phyloP scores from a whole-genome alignment of 2,329 filamentous ascomycete species.

The Parasarocladium wereldwijsianum region DNA sequence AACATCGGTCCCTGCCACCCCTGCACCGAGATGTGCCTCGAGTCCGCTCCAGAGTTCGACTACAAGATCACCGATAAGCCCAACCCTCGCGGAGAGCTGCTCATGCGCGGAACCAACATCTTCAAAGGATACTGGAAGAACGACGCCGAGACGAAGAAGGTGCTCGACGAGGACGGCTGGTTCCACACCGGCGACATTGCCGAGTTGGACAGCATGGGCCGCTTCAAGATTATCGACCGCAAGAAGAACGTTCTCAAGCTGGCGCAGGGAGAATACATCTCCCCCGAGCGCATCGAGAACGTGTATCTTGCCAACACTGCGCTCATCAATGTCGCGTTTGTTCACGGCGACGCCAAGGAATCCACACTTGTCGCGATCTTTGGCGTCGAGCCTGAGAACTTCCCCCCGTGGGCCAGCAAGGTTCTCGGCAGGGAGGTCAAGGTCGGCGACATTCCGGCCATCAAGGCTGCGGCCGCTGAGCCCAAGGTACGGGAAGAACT shows the following conservation, averaged over 20 bases:
- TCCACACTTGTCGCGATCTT: constrained; percentile 75
- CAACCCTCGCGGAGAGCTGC: constrained; percentile 75
- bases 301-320: constrained; percentile 73
- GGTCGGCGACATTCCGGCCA: constrained; percentile 47
- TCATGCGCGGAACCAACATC: constrained; percentile 64
- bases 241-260: constrained; percentile 99
- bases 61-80: constrained; percentile 82
- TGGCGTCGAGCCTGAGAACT: constrained; percentile 71
- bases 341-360: constrained; percentile 80
- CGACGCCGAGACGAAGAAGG: constrained; percentile 69
- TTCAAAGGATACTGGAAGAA: constrained; percentile 89
- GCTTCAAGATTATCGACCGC: constrained; percentile 87
- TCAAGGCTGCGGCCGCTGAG: constrained; percentile 54
- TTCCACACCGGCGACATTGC: constrained; percentile 93
- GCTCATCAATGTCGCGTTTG: constrained; percentile 66
- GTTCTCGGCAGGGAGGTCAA: constrained; percentile 54
- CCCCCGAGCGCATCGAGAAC: constrained; percentile 92
- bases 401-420: constrained; percentile 67
- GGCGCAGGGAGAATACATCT: constrained; percentile 94
- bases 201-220: constrained; percentile 68
- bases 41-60: constrained; percentile 87
- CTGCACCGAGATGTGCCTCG: constrained; percentile 60
- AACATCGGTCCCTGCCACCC: constrained; percentile 67
- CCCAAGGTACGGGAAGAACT: constrained; percentile 60
- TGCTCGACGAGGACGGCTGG: constrained; percentile 80